Evolutionary conservation across 2,329 filamentous ascomycete species (phyloP).

Genomic region (Beauveria australis): DNA sequence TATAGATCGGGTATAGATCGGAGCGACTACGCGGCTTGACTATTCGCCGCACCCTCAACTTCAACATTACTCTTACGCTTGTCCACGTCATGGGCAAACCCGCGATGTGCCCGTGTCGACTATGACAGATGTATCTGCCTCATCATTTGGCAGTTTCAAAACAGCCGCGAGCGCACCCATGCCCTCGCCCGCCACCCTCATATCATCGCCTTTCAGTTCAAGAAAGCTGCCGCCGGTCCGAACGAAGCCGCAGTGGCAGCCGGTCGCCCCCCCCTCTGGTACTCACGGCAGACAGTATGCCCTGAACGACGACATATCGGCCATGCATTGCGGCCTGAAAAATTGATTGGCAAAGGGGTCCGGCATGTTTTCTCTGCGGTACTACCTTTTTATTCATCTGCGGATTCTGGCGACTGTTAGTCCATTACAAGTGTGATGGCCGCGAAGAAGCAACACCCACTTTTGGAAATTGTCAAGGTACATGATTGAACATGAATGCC

Average conservation of each 20-base stretch:
- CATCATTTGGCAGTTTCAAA: conserved; percentile 37
- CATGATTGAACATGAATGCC: conserved; percentile 50
- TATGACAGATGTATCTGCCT: conserved; percentile 33
- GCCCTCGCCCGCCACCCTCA: conserved; percentile 48
- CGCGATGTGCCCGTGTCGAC: conserved; percentile 41
- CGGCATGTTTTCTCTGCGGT: conserved; percentile 33
- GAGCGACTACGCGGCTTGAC: background rate
- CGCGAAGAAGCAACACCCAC: background rate
- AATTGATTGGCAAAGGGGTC: conserved; percentile 35
- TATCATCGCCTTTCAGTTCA: conserved; percentile 42
- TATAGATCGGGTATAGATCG: background rate
- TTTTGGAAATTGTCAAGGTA: conserved; percentile 15
- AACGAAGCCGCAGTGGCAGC: conserved; percentile 35
- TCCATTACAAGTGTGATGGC: background rate
- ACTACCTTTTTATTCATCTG: conserved; percentile 33
- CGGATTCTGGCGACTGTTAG: no score
- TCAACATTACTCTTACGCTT: background rate
- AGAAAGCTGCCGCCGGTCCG: conserved; percentile 45
- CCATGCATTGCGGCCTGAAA: conserved; percentile 43
- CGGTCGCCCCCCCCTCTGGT: conserved; percentile 22
- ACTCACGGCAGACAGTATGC: conserved; percentile 35
- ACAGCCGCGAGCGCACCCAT: conserved; percentile 51
- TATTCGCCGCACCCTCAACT: background rate
- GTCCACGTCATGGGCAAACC: conserved; percentile 15
- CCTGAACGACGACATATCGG: conserved; percentile 52